These are phyloP conservation scores for Hanseniaspora occidentalis DNA, from an alignment of 805 yeast genomes.

Conservation along the genomic window DNA sequence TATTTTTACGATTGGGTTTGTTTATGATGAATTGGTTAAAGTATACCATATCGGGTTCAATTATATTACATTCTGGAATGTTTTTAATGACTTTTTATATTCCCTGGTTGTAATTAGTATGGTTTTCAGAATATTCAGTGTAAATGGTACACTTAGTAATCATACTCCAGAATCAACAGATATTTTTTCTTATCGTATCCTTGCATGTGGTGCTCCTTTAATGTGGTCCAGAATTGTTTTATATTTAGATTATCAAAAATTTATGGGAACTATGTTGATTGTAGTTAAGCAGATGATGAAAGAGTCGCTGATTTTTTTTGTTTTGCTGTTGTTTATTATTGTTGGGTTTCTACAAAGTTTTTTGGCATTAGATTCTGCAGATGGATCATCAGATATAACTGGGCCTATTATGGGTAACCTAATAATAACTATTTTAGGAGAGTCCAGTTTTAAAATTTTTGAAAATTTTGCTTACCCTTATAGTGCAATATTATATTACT, in stretches of 20 bases:
- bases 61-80: slow-evolving; percentile 69
- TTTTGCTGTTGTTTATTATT: slow-evolving; percentile 54
- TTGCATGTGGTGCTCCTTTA: slow-evolving; percentile 75
- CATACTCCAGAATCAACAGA: slow-evolving; percentile 22
- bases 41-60: slow-evolving; percentile 63
- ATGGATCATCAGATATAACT: slow-evolving; percentile 72
- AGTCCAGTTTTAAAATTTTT: slow-evolving; percentile 59
- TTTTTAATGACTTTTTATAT: slow-evolving; percentile 63
- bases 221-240: slow-evolving; percentile 74
- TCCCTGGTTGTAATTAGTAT: slow-evolving; percentile 39
- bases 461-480: slow-evolving; percentile 72
- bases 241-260: slow-evolving; percentile 64
- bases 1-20: slow-evolving; percentile 51
- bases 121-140: slow-evolving; percentile 34
- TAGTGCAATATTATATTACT: slow-evolving; percentile 66
- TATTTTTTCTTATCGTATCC: slow-evolving; percentile 49
- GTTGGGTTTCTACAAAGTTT: slow-evolving; percentile 81
- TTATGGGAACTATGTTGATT: slow-evolving; percentile 82
- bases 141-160: slow-evolving; percentile 6
- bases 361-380: slow-evolving; percentile 76
- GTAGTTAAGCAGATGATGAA: slow-evolving; percentile 78
- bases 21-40: slow-evolving; percentile 57
- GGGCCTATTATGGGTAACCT: slow-evolving; percentile 47
- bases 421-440: slow-evolving; percentile 62
- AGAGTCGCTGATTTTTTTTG: slow-evolving; percentile 74